Percentiles rank a stretch among this genome's conserved stretches.
Evolutionary conservation across 2,329 filamentous ascomycete genomes (phyloP).

Genomic region (Chalara sp.): DNA sequence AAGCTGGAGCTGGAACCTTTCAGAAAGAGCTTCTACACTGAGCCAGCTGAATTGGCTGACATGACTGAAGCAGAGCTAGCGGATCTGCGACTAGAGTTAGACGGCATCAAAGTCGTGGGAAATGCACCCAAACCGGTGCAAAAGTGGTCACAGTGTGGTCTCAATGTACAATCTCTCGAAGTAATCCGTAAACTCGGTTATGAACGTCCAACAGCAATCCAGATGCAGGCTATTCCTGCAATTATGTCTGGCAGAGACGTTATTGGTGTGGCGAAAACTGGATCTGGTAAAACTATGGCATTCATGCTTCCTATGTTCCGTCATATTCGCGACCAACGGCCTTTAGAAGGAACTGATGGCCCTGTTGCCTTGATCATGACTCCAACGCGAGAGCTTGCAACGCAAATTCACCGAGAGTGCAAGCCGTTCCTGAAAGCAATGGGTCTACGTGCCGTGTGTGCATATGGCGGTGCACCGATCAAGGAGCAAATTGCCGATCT

Average conservation of each 20-base stretch:
- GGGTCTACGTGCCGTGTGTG: conserved; percentile 79
- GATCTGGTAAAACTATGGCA: conserved; percentile 94
- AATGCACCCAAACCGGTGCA: conserved; percentile 88
- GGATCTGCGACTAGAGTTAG: conserved; percentile 77
- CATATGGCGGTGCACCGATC: conserved; percentile 91
- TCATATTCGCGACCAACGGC: conserved; percentile 89
- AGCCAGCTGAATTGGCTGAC: conserved; percentile 74
- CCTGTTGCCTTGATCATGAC: conserved; percentile 87
- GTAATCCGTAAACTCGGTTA: conserved; percentile 77
- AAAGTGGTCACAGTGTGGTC: conserved; percentile 93
- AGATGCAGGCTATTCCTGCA: conserved; percentile 88
- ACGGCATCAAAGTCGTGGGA: conserved; percentile 90
- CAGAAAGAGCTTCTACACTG: conserved; percentile 90
- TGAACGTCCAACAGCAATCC: conserved; percentile 85
- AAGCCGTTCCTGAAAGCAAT: conserved; percentile 89
- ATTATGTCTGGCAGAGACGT: conserved; percentile 96
- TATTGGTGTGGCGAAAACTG: conserved; percentile 94
- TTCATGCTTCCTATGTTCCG: conserved; percentile 96
- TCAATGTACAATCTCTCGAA: conserved; percentile 80
- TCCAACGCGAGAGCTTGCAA: conserved; percentile 86
- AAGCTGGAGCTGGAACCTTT: conserved; percentile 83
- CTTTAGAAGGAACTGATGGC: conserved; percentile 76
- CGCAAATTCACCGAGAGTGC: conserved; percentile 90
- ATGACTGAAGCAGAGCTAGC: conserved; percentile 81
- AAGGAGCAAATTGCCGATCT: conserved; percentile 96